These are phyloP conservation scores for Camillea tinctor DNA, from an alignment of 2,329 filamentous ascomycete species.

Conservation along the genomic window DNA sequence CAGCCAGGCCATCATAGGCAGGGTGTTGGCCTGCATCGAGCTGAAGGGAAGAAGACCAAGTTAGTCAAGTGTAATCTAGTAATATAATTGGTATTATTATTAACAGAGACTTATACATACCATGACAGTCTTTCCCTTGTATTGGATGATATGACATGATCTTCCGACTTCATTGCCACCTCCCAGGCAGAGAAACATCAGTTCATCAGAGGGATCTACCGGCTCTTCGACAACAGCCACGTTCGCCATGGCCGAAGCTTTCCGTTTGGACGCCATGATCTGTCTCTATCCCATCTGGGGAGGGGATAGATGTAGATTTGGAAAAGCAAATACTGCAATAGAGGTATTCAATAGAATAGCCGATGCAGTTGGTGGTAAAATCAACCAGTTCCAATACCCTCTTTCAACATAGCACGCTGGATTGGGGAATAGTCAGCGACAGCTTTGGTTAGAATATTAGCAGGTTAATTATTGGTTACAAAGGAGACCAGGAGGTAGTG, in stretches of 20 bases:
- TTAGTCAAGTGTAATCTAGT: slow-evolving; percentile 13
- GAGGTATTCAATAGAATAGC: background rate
- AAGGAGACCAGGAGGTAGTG: background rate
- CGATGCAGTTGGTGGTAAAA: background rate
- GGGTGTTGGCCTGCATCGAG: slow-evolving; percentile 97
- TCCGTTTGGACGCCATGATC: slow-evolving; percentile 88
- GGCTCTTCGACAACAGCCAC: slow-evolving; percentile 70
- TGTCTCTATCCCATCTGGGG: background rate
- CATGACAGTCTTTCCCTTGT: slow-evolving; percentile 99
- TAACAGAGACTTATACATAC: slow-evolving; percentile 53
- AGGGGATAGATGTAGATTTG: background rate
- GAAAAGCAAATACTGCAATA: slow-evolving; percentile 7
- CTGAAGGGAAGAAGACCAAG: slow-evolving; percentile 43
- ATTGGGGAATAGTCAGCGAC: background rate
- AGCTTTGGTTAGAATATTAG: background rate
- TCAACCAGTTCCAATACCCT: background rate
- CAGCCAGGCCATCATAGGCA: slow-evolving; percentile 89
- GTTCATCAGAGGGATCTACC: slow-evolving; percentile 88
- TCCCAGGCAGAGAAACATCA: slow-evolving; percentile 90
- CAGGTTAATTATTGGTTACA: background rate
- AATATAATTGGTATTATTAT: no score
- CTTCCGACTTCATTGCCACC: slow-evolving; percentile 96
- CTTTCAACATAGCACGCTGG: background rate
- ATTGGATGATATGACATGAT: slow-evolving; percentile 96
- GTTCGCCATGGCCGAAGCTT: slow-evolving; percentile 72